Evolutionary conservation across 805 yeast species (phyloP), one percentile per base, ranked within the genome.

Genomic region (Suhomyces emberorum): DNA sequence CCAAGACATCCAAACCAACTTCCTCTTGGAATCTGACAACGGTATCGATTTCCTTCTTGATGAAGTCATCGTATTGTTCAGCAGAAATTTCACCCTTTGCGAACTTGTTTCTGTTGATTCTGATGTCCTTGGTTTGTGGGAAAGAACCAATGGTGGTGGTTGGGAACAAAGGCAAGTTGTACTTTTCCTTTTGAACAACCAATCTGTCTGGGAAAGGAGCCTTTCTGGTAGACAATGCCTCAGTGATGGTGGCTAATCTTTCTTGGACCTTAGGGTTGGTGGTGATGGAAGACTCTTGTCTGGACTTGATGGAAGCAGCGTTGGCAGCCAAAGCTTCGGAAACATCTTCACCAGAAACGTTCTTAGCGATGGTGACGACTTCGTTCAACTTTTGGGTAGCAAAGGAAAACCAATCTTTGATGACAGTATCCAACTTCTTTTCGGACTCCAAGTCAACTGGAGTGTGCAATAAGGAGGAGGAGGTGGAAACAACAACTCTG

Each of bases 81-180:
- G 88, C 83, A 62, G 97, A 70, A 63, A 93, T 83, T 61, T 87
- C 84, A 69, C 99, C 99, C 83, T 93, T 93, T 70, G 85, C 77
- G 74, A 85, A 88, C 77, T 91, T 93, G 83, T 91, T 88, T 81
- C 99, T 91, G 85, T 85, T 84, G 69, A 89, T 72, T 79, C 98
- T 87, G 74, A 93, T 93, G 70, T 93, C 98, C 79, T 88, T 88
- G 70, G 99, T 93, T 80, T 93, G 99, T 59, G 99, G 99, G 97
- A 93, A 93, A 49, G 99, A 93, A 72, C 99, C 99, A 70, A 93
- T 93, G 59, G 98, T 93, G 68, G 99, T 93, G 65, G 99, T 93
- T 74, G 99, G 99, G 96, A 93, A 93, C 63, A 86, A 74, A 55
- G 99, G 98, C 69, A 93, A 77, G 78, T 93, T 85, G 77, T 85